Evolutionary conservation across 2,329 filamentous ascomycete genomes (phyloP), one percentile per base, ranked within the genome.

Genomic region (Daldinia sp.): DNA sequence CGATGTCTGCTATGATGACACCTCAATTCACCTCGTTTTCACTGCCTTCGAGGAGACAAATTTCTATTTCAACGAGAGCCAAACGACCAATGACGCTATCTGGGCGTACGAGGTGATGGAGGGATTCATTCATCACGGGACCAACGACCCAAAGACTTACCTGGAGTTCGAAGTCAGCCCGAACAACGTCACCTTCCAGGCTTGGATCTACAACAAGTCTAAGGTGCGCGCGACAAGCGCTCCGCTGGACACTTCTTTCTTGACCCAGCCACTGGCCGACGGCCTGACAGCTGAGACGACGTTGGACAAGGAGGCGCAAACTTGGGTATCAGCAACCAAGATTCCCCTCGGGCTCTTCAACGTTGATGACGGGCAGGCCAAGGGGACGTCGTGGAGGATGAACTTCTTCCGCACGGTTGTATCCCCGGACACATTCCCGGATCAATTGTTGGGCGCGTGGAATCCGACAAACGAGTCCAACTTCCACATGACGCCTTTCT

Each of bases 51-150:
- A 84, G 46, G 84, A 86, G 76, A 80, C 77, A 44, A 80, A 81
- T 73, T 86, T 82, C 72, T 85, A 79, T 78, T 86, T 80, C 76
- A 80, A 84, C 73, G 72, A 74, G 18, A 77, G 71, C 28, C 79
- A 82, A 51, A 78, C 74, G 60, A 85, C 79, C 48, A 86, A 86
- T 67, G 83, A 81, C 55, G 78, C 81, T 50, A 82, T 86, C 56
- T 86, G 80, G 78, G 71, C 80, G 60, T 86, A 86, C 72, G 82
- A 85, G 69, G 84, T 86, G 39, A 83, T 86, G 81, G 84, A 86
- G 71, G 80, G 80, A 10, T 86, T 86, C 72, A 80, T 86, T 68
- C 78, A 82, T 73, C 79, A 75, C 37, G 84, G 84, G 59, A 81
- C 77, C 66, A 78, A 79, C 42, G 82, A 85, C 73, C 84, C 84